Evolutionary conservation across 257 asterid genomes (phyloP), one percentile per base, ranked within the genome.

Genomic region (Cinchona pubescens): DNA sequence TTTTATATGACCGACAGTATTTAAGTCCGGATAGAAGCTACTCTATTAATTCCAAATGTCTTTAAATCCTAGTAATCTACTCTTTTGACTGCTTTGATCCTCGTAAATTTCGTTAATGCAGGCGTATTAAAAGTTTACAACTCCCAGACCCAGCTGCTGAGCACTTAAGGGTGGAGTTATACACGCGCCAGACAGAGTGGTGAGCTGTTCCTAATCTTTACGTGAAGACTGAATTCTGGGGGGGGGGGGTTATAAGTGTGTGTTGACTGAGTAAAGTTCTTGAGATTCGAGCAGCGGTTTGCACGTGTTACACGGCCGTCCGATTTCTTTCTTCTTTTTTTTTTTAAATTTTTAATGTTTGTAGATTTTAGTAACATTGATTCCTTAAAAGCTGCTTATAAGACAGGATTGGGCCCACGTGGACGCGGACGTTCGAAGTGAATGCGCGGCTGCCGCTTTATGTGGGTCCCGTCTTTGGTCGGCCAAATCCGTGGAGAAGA

Each of bases 361-460:
- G 14, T 7, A 6, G 23, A 11, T 40, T 32, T 46, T 48, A 60
- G 62, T 48, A 11, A 56, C 69, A 23, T 27, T 64, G 13, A 35
- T 30, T 59, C 37, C 74, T 64, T 70, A 48, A 67, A 72, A 65
- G 68, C 25, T 40, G 78, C 73, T 34, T 42, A 29, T 45, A 0
- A 48, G 80, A 71, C 67, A 67, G 71, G 71, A n/a, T 6, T 7
- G 73, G 78, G 53, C 75, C 78, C 81, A 65, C 49, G 78, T 72
- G 74, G 74, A 72, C 73, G 74, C 38, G 70, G 72, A 71, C 68
- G 6, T 71, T 51, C 27, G 38, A 73, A 72, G 78, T 64, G 81
- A 72, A 72, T 29, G 78, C 78, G 74, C 81, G 77, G 80, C 78
- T 64, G 83, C 80, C 80, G 83, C 79, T 78, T 82, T 71, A 46